These are phyloP conservation scores for Silene uniflora DNA, from an alignment of 148 eudicot species.

Conservation along the genomic window DNA sequence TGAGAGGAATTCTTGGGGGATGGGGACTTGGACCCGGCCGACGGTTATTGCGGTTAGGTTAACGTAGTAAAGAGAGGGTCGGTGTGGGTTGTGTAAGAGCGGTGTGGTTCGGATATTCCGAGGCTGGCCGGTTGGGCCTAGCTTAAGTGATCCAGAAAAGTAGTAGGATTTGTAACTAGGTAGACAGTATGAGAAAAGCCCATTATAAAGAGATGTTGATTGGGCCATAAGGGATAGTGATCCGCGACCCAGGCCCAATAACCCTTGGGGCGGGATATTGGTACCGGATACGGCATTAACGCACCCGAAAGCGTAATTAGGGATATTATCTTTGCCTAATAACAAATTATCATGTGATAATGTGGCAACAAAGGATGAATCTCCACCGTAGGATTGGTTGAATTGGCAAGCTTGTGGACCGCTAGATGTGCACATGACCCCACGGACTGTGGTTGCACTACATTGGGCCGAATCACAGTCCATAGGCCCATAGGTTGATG, in stretches of 20 bases:
- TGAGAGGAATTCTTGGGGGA: conserved; percentile 44
- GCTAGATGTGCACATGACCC: conserved; percentile 47
- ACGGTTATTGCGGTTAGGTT: conserved; percentile 72
- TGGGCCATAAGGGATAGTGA: conserved; percentile 65
- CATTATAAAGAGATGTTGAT: conserved; percentile 53
- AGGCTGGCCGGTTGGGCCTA: conserved; percentile 77
- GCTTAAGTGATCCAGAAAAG: conserved; percentile 82
- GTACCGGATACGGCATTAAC: conserved; percentile 47
- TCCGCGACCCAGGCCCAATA: conserved; percentile 82
- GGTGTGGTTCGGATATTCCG: conserved; percentile 61
- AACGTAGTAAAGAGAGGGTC: conserved; percentile 80
- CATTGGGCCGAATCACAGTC: conserved; percentile 67
- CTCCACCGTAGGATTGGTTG: conserved; percentile 81
- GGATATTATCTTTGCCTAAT: conserved; percentile 41
- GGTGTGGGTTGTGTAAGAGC: conserved; percentile 62
- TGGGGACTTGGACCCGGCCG: conserved; percentile 58
- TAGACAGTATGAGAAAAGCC: conserved; percentile 78
- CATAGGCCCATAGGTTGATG: conserved; percentile 47
- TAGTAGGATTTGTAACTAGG: conserved; percentile 90
- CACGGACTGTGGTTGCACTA: conserved; percentile 34
- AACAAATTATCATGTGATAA: conserved; percentile 57
- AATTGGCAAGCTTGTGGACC: conserved; percentile 49
- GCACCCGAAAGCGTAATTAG: conserved; percentile 70
- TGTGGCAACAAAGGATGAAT: conserved; percentile 59
- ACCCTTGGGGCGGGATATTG: conserved; percentile 76